phyloP scores from a whole-genome alignment of 352 stramenopile species.

The Phytopythium chamaehyphon region DNA sequence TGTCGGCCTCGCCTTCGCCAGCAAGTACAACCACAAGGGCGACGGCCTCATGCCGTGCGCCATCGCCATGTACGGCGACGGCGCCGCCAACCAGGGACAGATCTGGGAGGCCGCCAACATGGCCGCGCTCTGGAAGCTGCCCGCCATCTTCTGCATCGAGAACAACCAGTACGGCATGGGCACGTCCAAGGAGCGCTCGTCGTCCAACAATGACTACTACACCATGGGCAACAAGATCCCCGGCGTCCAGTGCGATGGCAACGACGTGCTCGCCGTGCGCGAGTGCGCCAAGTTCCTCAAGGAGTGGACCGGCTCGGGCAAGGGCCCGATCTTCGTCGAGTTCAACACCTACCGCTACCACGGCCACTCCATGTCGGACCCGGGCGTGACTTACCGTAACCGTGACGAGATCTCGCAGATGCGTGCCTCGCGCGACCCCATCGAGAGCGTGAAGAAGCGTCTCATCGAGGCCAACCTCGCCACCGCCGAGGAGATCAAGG shows the following conservation, averaged over 20 bases:
- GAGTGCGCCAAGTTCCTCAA: slow-evolving; percentile 98
- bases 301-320: slow-evolving; percentile 94
- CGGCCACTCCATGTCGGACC: slow-evolving; percentile 99
- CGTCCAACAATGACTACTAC: slow-evolving; percentile 98
- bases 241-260: slow-evolving; percentile 98
- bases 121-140: slow-evolving; percentile 97
- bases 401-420: slow-evolving; percentile 99
- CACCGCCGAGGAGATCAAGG: slow-evolving; percentile 98
- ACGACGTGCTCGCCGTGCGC: slow-evolving; percentile 97
- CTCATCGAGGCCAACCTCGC: slow-evolving; percentile 93
- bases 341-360: slow-evolving; percentile 99
- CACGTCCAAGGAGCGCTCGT: slow-evolving; percentile 96
- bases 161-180: slow-evolving; percentile 99
- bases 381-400: slow-evolving; percentile 99
- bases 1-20: slow-evolving; percentile 96
- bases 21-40: slow-evolving; percentile 97
- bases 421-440: slow-evolving; percentile 96
- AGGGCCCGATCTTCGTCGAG: slow-evolving; percentile 99
- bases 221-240: slow-evolving; percentile 99
- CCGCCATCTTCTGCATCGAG: slow-evolving; percentile 99
- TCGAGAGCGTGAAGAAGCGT: slow-evolving; percentile 98
- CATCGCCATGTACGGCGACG: slow-evolving; percentile 99
- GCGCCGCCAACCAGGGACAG: slow-evolving; percentile 99
- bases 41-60: slow-evolving; percentile 89
- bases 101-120: slow-evolving; percentile 98